Base-by-base conservation (phyloP, 805 yeast species). In the Candida adriatica region DNA sequence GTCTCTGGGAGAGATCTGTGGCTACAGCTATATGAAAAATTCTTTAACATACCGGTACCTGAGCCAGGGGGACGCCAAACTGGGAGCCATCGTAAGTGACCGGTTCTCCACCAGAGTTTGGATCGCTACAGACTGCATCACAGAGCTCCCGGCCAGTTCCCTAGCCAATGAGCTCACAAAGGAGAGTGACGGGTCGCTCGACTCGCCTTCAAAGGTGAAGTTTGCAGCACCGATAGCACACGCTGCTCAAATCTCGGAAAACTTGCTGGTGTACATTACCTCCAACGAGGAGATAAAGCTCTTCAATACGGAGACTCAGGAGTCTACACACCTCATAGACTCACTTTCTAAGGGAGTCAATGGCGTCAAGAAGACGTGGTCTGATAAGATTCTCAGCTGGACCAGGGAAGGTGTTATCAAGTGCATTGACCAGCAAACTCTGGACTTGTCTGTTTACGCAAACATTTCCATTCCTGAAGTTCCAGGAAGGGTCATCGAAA, bases 361-460 rank as follows among this genome's bases (percentile, higher is more conserved):
- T 18, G 75, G 73, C 0, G 42, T 62, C 8, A 68, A 65, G 38
- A 38, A 45, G 8, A 49, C 64, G 16, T 38, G 46, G 1, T 55
- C 51, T 30, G 55, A 49, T 1, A 53, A 58, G 5, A 29, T 64
- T 3, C 24, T 68, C 0, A 43, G 59, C 10, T 71, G 64, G 63
- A 68, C 75, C 0, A 59, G 56, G 24, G 49, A 46, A 19, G 78
- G 77, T 1, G 35, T 36, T 0, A 42, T 69, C 9, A 65, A 63
- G 30, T 41, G 32, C 15, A 35, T 65, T 5, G 32, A 43, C 7
- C 35, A 37, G 5, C 46, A 45, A 2, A 41, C 38, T 2, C 35
- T 41, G 7, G 39, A 42, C 15, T 26, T 46, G 15, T 26, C 33
- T 5, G 27, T 29, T 8, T 33, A 35, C 6, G 22, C 32, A 0